These are phyloP conservation scores for Apiospora marii DNA, from an alignment of 2,329 filamentous ascomycete species.

Conservation along the genomic window DNA sequence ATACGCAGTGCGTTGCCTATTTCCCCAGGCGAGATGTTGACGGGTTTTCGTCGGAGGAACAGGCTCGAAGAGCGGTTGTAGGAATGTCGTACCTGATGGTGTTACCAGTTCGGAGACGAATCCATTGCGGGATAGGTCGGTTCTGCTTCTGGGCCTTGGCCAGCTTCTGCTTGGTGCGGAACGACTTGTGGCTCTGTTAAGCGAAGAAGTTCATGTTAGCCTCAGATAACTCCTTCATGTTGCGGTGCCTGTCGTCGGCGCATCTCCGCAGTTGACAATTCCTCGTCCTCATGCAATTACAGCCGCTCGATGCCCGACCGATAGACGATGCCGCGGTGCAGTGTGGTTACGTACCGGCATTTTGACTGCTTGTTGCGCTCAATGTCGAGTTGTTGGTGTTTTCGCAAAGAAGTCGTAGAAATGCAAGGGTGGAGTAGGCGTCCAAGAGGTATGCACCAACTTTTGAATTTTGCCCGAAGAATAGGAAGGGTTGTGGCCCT, in stretches of 20 bases:
- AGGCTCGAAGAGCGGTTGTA: background rate
- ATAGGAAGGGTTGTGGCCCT: conserved; percentile 22
- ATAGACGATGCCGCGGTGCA: background rate
- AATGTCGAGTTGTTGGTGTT: conserved; percentile 45
- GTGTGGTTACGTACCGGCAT: conserved; percentile 48
- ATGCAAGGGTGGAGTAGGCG: conserved; percentile 30
- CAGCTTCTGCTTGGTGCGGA: conserved; percentile 99
- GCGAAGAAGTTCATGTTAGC: conserved; percentile 26
- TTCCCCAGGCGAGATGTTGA: too few relatives aligned
- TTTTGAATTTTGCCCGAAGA: conserved; percentile 35
- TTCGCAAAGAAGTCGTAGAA: conserved; percentile 19
- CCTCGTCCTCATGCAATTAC: background rate
- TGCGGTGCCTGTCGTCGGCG: background rate
- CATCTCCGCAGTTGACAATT: background rate
- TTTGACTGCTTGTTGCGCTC: conserved; percentile 47
- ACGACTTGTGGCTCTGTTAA: conserved; percentile 95
- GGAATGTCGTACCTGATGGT: conserved; percentile 89
- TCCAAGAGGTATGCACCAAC: background rate
- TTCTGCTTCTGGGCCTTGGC: conserved; percentile 99
- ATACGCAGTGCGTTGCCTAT: background rate
- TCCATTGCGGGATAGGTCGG: conserved; percentile 99
- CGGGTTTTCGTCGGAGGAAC: background rate
- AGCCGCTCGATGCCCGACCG: background rate
- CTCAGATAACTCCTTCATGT: conserved; percentile 22
- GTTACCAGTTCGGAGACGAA: conserved; percentile 97